Evolutionary conservation across 192 early-diverging fungal species (phyloP).

Genomic region (Neocallimastix lanati): DNA sequence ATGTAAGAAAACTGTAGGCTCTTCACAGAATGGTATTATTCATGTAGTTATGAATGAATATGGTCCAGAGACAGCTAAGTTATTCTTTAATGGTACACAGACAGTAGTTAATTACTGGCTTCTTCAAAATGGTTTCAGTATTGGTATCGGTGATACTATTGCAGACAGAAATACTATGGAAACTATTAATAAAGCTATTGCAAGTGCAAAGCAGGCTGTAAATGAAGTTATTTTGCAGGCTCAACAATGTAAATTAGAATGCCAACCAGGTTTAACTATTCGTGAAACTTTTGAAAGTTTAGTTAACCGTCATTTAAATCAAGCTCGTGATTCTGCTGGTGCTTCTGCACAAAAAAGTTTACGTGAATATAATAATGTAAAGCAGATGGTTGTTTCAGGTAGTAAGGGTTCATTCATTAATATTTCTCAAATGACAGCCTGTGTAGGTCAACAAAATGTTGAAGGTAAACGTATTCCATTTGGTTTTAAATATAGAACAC

Average conservation of each 20-base stretch:
- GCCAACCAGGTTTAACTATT: slow-evolving; percentile 78
- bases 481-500: slow-evolving; percentile 80
- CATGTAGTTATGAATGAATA: slow-evolving; percentile 90
- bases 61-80: slow-evolving; percentile 68
- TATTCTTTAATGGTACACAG: slow-evolving; percentile 83
- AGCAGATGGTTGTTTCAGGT: slow-evolving; percentile 89
- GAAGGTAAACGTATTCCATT: slow-evolving; percentile 96
- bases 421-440: slow-evolving; percentile 92
- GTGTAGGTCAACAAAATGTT: slow-evolving; percentile 99
- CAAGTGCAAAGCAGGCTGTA: slow-evolving; percentile 56
- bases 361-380: slow-evolving; percentile 85
- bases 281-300: slow-evolving; percentile 78
- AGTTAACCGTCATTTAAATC: slow-evolving; percentile 73
- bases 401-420: slow-evolving; percentile 94
- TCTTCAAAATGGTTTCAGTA: slow-evolving; percentile 82
- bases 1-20: slow-evolving; percentile 86
- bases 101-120: slow-evolving; percentile 92
- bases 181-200: slow-evolving; percentile 56
- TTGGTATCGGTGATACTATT: slow-evolving; percentile 94
- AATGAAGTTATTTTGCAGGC: slow-evolving; percentile 61
- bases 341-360: slow-evolving; percentile 62
- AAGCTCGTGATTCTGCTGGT: slow-evolving; percentile 80
- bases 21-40: slow-evolving; percentile 65
- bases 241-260: slow-evolving; percentile 64
- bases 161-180: slow-evolving; percentile 68